These are phyloP conservation scores for Solanum megistacrolobum DNA, from an alignment of 257 asterid species.

Conservation along the genomic window DNA sequence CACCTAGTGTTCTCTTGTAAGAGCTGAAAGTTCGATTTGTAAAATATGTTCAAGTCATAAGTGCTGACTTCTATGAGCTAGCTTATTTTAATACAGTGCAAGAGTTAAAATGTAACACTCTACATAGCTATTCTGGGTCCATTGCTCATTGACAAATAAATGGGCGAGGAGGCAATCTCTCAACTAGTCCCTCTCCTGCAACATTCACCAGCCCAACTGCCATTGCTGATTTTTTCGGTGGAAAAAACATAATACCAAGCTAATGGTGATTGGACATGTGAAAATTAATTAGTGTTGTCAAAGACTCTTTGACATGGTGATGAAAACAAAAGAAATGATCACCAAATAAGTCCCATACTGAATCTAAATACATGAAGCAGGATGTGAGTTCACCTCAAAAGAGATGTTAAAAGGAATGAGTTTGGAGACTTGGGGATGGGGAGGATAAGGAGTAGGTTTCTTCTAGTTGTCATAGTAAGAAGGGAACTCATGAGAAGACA, in stretches of 20 bases:
- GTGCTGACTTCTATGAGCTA: neutral
- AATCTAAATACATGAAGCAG: neutral
- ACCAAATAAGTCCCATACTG: neutral
- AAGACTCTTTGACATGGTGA: neutral
- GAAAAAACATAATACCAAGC: neutral
- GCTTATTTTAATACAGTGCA: neutral
- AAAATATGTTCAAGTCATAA: neutral
- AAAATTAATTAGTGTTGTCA: neutral
- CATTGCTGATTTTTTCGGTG: neutral
- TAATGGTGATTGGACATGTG: neutral
- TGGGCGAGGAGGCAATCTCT: neutral
- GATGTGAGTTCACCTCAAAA: neutral
- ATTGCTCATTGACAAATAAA: neutral
- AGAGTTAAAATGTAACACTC: neutral
- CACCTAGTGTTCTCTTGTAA: neutral
- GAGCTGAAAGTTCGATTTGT: neutral
- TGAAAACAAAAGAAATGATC: neutral
- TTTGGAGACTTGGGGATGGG: neutral
- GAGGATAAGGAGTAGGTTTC: neutral
- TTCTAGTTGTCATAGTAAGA: neutral
- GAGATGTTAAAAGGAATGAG: neutral
- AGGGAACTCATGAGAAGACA: neutral
- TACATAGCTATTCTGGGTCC: neutral
- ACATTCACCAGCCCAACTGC: neutral
- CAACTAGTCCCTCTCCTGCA: neutral